Percentiles rank a stretch among this genome's conserved stretches.
Evolutionary conservation across 768 basidiomycete genomes (phyloP).

Genomic region (Rhizopogon roseolus): DNA sequence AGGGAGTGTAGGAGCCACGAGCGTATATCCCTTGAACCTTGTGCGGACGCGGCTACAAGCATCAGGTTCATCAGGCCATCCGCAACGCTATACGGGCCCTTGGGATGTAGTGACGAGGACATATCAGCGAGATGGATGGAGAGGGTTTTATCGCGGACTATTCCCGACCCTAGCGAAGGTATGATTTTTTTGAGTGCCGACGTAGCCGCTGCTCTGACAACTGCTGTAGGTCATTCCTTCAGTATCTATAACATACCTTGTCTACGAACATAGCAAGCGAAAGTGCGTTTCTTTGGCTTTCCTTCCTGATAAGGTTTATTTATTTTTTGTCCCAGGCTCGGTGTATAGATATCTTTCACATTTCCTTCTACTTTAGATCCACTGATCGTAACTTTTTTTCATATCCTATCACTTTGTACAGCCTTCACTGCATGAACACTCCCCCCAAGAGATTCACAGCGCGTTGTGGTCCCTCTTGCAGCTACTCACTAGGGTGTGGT

Average conservation of each 20-base stretch:
- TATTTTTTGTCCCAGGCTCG: constrained; percentile 40
- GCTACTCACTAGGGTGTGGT: neutral
- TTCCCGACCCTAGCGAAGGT: constrained; percentile 93
- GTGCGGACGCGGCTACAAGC: constrained; percentile 95
- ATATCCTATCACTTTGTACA: constrained; percentile 22
- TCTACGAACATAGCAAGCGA: constrained; percentile 84
- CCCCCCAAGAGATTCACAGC: constrained; percentile 5
- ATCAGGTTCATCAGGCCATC: constrained; percentile 93
- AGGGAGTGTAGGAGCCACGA: constrained; percentile 89
- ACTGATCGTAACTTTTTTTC: constrained; percentile 15
- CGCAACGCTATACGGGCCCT: constrained; percentile 85
- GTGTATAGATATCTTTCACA: constrained; percentile 39
- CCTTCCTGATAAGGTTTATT: neutral
- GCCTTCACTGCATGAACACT: constrained; percentile 15
- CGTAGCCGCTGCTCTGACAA: constrained; percentile 1
- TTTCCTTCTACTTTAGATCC: constrained; percentile 5
- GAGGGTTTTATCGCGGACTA: constrained; percentile 90
- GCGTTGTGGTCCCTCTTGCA: constrained; percentile 4
- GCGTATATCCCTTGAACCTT: constrained; percentile 89
- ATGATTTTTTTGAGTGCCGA: constrained; percentile 5
- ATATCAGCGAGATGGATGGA: constrained; percentile 82
- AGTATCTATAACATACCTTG: constrained; percentile 95
- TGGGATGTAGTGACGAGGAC: constrained; percentile 80
- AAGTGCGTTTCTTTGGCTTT: constrained; percentile 39
- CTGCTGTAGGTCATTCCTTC: constrained; percentile 79